Base-by-base conservation (phyloP, 106 monocot species). In the Iris macrosiphon region DNA sequence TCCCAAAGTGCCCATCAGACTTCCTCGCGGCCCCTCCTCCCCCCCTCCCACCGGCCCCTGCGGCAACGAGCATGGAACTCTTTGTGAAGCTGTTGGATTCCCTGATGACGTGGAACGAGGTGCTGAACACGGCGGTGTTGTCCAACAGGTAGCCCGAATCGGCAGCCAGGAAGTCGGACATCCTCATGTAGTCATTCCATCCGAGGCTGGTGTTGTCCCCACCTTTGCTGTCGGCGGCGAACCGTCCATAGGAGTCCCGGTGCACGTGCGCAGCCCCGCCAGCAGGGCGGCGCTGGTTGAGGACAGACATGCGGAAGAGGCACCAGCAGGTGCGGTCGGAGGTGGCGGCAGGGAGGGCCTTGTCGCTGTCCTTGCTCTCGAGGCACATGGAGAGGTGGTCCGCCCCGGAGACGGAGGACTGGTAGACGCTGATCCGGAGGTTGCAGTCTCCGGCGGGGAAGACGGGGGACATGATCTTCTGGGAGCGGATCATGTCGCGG, bases 281-380 rank as follows among this genome's bases (percentile, higher is more conserved):
- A n/a, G n/a, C n/a, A n/a, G n/a, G n/a, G 2, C 75, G 67, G 20
- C 64, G 70, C 65, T 95, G 94, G 70, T 72, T 79, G 41, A 95
- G 72, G 6, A 85, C 79, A 0, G 89, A 82, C 84, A 95, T 87
- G 24, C 94, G 60, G 47, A 95, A 95, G 56, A 95, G 70, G 67
- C 88, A 85, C 94, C 94, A 95, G 71, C 94, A 85, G 61, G 89
- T 87, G 53, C 81, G 66, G 14, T 95, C 94, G 2, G 80, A 48
- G 31, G 40, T 27, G n/a, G n/a, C n/a, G n/a, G n/a, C n/a, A n/a
- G n/a, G n/a, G 3, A 49, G 31, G 26, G 68, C 48, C 70, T 78
- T 88, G 46, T 88, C 79, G 4, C 78, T 71, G 38, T 95, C 94
- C 74, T 95, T 95, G 70, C 94, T 95, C 71, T 95, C 94, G n/a